Base-by-base conservation (phyloP, 1,284 basidiomycete genomes). In the Hymenochaete sp. region DNA sequence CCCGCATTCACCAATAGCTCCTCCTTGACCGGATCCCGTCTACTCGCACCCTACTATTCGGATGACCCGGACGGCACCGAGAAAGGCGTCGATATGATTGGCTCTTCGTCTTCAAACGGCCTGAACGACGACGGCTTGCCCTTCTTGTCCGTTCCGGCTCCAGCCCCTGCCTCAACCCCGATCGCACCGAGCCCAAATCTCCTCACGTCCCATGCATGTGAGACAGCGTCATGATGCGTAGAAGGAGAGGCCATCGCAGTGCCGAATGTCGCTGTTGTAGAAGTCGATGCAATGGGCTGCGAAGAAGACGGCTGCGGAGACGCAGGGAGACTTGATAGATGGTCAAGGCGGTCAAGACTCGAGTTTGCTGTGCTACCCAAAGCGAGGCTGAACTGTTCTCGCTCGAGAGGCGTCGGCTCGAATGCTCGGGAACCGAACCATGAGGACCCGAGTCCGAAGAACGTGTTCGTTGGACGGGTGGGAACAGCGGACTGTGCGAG, bases 361-460 rank as follows among this genome's bases (percentile, higher is more conserved):
- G 45, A 39, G 27, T 51, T 51, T 2, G 32, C 36, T 14, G 45
- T 27, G 4, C 49, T 45, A 22, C 45, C 45, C 10, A 51, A 42
- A 26, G 42, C 39, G 45, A 53, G 43, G 24, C 27, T 38, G 10
- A 61, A 52, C 10, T 57, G 57, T 35, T 59, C 56, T 9, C 59
- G 57, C 38, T 62, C 60, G 7, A 56, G 53, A 7, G 60, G 57
- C n/a, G 58, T 59, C 13, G 60, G 60, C 8, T 57, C 58, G 44
- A 62, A 62, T 3, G 60, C 59, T 10, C 56, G 53, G 19, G 50
- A 43, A 18, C 44, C 42, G 37, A 53, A 52, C 27, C 51, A 53
- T 26, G 46, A 45, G 11, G 49, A 46, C 2, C 51, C 44, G 7
- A 43, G 25, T 18, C 22, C 11, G 6, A 49, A 27, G 28, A 44